Evolutionary conservation across 805 yeast species (phyloP), one percentile per base, ranked within the genome.

Genomic region (Tetrapisispora nanseiensis): DNA sequence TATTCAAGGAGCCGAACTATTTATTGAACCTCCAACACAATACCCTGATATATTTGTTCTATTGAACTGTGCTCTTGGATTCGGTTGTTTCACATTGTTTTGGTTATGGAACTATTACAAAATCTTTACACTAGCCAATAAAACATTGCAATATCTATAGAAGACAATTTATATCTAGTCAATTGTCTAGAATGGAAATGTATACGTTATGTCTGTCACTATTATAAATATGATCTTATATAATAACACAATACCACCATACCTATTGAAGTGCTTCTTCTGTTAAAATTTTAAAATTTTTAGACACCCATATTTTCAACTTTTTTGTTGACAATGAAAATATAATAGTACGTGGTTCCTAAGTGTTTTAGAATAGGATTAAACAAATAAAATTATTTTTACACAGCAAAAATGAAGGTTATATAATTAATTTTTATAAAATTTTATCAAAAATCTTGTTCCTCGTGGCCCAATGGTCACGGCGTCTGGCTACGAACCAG

Each of bases 1-100:
- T 0, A 63, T 80, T 23, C 89, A 82, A 49, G 38, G 70, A 0
- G 57, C 75, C 7, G 95, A 87, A 43, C 53, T 60, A 29, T 51
- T 61, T 19, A 44, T 71, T 9, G 51, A 47, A 1, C 79, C 94
- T 2, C 86, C 90, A 1, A 46, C 58, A 1, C 57, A 62, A 30
- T 81, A 77, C 48, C 96, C 97, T 1, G 97, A 92, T 59, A 51
- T 92, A 5, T 86, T 92, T 89, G 85, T 85, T 0, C 70, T 90
- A 20, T 72, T 77, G 3, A 92, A 92, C 55, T 77, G 82, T 33
- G 54, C 80, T 0, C 54, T 87, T 3, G 82, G 92, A 0, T 87
- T 86, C 56, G 82, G 74, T 0, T 84, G 87, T 45, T 90, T 89
- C 52, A 57, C 65, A 0, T 54, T 82, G 36, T 85, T 85, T 52